A percentile compares a stretch with the other conserved stretches of the same genome.
These are phyloP conservation scores for Neurospora sp. DNA, from an alignment of 495 filamentous ascomycete species.

Conservation along the genomic window DNA sequence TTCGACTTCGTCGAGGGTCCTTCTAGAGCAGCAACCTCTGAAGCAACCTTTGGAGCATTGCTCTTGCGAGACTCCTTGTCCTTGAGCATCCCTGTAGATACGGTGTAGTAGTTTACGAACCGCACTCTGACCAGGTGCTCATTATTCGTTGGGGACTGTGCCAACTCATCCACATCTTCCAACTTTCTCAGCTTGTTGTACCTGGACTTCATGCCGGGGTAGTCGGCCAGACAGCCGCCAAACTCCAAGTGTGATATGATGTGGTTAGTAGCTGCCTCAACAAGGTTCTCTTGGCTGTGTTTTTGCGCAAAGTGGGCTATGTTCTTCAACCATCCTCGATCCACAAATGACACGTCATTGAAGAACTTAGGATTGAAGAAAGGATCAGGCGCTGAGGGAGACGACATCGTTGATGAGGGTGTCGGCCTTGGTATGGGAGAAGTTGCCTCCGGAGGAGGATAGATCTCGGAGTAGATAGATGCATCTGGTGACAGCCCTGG, in stretches of 20 bases:
- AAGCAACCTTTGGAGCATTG: neutral
- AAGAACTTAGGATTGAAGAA: conserved; percentile 63
- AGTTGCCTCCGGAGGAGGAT: conserved; percentile 16
- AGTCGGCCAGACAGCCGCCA: conserved; percentile 71
- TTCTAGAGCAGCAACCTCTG: neutral
- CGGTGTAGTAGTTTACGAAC: conserved; percentile 87
- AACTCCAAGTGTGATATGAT: conserved; percentile 76
- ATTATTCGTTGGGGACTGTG: neutral
- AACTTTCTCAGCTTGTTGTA: conserved; percentile 57
- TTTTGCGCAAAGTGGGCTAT: conserved; percentile 72
- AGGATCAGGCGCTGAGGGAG: conserved; percentile 33
- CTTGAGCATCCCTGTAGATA: conserved; percentile 61
- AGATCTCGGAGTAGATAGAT: conserved; percentile 27
- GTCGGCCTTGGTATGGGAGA: conserved; percentile 12
- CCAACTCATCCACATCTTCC: conserved; percentile 53
- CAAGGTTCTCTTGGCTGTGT: conserved; percentile 54
- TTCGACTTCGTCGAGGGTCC: neutral
- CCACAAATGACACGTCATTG: conserved; percentile 58
- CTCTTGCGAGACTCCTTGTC: conserved; percentile 10
- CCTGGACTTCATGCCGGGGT: conserved; percentile 53
- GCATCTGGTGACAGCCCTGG: conserved; percentile 20
- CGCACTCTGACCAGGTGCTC: conserved; percentile 39
- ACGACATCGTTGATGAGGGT: conserved; percentile 11
- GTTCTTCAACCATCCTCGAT: conserved; percentile 56
- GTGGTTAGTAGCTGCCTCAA: conserved; percentile 59